A percentile compares a stretch with the other conserved stretches of the same genome.
Conservation (phyloP, 2,329 filamentous ascomycete species). For the Fusarium chaquense region DNA sequence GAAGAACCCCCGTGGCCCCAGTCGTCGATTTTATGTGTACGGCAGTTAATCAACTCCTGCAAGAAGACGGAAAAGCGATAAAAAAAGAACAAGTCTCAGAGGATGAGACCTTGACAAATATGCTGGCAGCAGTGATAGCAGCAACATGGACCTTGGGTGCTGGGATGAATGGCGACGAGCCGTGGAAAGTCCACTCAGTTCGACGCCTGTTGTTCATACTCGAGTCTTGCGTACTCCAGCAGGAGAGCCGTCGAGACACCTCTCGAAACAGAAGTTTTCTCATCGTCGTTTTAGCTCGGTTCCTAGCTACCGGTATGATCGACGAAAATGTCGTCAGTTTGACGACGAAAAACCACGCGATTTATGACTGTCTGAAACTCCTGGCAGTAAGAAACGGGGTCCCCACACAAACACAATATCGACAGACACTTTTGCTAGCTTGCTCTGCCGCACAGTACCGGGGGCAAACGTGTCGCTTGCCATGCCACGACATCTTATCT, state of each 20-base stretch:
- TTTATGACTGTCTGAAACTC: conserved; percentile 41
- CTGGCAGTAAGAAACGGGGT: conserved; percentile 30
- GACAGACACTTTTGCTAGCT: conserved; percentile 54
- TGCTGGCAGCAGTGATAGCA: conserved; percentile 49
- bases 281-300: conserved; percentile 46
- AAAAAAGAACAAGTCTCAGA: conserved; percentile 16
- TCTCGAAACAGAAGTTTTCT: conserved; percentile 39
- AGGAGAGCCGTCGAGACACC: conserved; percentile 22
- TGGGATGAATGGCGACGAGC: conserved; percentile 3
- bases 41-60: conserved; percentile 42
- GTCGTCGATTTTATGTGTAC: conserved; percentile 43
- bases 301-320: conserved; percentile 44
- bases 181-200: conserved; percentile 30
- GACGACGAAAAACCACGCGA: conserved; percentile 32
- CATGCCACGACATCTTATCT: conserved; percentile 54
- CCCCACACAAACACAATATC: conserved; percentile 41
- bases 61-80: conserved; percentile 11
- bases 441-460: conserved; percentile 62
- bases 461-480: conserved; percentile 56
- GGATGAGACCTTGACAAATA: conserved; percentile 48
- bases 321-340: conserved; percentile 25
- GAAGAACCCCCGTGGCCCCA: conserved; percentile 37
- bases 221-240: conserved; percentile 41
- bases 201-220: conserved; percentile 47
- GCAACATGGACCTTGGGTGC: conserved; percentile 40